A percentile compares a stretch with the other conserved stretches of the same genome.
phyloP scores from a whole-genome alignment of 257 asterid species.

The Coffea eugenioides region DNA sequence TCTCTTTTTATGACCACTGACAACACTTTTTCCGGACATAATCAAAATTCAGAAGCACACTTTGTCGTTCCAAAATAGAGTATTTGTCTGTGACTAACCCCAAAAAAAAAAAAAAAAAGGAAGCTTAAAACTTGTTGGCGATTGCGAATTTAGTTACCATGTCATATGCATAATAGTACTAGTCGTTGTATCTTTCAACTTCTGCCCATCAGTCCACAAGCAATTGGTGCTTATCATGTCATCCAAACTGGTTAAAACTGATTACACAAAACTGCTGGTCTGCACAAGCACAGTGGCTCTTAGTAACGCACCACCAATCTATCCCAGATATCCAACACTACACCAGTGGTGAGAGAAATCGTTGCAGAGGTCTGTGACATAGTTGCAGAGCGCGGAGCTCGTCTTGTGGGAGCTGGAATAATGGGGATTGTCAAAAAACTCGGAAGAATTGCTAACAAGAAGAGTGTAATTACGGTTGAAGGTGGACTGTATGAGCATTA shows the following conservation, averaged over 20 bases:
- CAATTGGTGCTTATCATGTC: no score
- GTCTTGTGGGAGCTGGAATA: constrained; percentile 76
- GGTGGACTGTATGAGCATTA: constrained; percentile 77
- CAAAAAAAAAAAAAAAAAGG: background rate
- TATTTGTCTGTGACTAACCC: no score
- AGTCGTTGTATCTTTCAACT: no score
- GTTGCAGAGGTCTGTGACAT: constrained; percentile 68
- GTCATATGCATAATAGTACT: no score
- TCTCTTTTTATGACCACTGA: background rate
- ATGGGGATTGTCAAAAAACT: constrained; percentile 66
- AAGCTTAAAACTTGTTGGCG: background rate
- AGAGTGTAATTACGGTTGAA: constrained; percentile 57
- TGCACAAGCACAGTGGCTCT: background rate
- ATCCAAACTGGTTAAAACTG: background rate
- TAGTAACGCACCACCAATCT: background rate
- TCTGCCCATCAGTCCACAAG: no score
- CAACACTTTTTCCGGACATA: no score
- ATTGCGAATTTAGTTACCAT: no score
- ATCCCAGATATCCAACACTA: constrained; percentile 50
- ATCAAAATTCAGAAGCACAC: no score
- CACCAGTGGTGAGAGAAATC: constrained; percentile 54
- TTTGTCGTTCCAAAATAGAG: no score
- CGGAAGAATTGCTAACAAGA: constrained; percentile 50
- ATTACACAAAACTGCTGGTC: background rate
- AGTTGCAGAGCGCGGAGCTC: constrained; percentile 82